A percentile compares a stretch with the other conserved stretches of the same genome.
phyloP scores from a whole-genome alignment of 2,329 filamentous ascomycete genomes.

The Cladophialophora carrionii region DNA sequence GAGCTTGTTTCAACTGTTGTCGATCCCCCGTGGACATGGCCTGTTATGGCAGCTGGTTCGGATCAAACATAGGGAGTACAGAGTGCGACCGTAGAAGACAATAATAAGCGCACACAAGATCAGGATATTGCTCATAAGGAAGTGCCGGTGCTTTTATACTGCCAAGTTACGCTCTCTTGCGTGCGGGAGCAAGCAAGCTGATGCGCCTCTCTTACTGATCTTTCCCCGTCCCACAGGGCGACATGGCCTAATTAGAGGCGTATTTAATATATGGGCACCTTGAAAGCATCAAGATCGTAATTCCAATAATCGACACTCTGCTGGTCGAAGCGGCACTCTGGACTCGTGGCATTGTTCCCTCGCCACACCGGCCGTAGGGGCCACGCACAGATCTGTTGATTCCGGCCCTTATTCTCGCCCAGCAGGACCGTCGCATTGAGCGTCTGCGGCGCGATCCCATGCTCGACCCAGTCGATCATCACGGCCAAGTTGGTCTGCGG shows the following conservation, averaged over 20 bases:
- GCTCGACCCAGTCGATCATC: constrained; percentile 59
- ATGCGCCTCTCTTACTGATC: neutral
- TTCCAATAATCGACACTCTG: constrained; percentile 48
- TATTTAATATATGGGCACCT: constrained; percentile 47
- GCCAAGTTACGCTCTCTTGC: no score
- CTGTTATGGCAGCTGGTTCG: no score
- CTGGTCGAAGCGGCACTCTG: constrained; percentile 48
- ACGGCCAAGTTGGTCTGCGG: constrained; percentile 53
- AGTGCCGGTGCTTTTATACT: no score
- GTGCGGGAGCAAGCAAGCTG: no score
- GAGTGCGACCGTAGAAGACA: no score
- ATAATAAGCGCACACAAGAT: no score
- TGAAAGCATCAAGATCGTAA: constrained; percentile 47
- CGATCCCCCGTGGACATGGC: no score
- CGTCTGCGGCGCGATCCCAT: constrained; percentile 50
- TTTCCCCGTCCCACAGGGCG: no score
- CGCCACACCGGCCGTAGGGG: constrained; percentile 43
- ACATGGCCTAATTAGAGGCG: no score
- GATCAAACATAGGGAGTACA: no score
- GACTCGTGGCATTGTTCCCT: constrained; percentile 40
- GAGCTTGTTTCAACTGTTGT: constrained; percentile 5
- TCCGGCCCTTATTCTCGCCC: constrained; percentile 42
- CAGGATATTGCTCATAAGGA: no score
- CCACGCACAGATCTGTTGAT: constrained; percentile 45
- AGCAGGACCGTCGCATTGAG: constrained; percentile 47